A percentile compares a stretch with the other conserved stretches of the same genome.
phyloP scores from a whole-genome alignment of 2,329 filamentous ascomycete species.

The Trichoderma sp. region DNA sequence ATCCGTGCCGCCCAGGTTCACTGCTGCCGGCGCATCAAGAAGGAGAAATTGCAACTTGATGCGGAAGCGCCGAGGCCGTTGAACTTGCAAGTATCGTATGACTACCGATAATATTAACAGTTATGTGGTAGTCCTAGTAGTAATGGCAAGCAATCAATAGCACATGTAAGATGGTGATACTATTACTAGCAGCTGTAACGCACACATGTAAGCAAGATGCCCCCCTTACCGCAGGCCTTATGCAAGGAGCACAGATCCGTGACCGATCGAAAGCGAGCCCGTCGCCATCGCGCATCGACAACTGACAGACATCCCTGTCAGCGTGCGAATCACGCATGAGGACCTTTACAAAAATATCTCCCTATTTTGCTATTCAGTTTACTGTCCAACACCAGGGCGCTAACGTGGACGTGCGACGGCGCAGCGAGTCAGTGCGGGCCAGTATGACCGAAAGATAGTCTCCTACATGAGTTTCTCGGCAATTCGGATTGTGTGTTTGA shows the following conservation, averaged over 20 bases:
- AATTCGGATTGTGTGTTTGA: neutral
- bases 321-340: constrained; percentile 4
- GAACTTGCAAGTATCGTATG: neutral
- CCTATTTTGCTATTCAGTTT: neutral
- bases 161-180: neutral
- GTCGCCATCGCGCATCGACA: neutral
- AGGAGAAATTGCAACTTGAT: neutral
- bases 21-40: neutral
- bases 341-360: neutral
- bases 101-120: neutral
- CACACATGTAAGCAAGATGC: neutral
- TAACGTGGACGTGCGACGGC: constrained; percentile 17
- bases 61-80: constrained; percentile 18
- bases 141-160: neutral
- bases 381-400: neutral
- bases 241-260: constrained; percentile 7
- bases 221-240: neutral
- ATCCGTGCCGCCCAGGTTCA: neutral
- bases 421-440: constrained; percentile 19
- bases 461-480: constrained; percentile 7
- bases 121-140: no score
- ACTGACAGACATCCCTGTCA: constrained; percentile 5
- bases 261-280: constrained; percentile 5
- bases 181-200: neutral
- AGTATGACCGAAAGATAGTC: neutral